Conservation (phyloP, 805 yeast species). For the Candida ovalis region DNA sequence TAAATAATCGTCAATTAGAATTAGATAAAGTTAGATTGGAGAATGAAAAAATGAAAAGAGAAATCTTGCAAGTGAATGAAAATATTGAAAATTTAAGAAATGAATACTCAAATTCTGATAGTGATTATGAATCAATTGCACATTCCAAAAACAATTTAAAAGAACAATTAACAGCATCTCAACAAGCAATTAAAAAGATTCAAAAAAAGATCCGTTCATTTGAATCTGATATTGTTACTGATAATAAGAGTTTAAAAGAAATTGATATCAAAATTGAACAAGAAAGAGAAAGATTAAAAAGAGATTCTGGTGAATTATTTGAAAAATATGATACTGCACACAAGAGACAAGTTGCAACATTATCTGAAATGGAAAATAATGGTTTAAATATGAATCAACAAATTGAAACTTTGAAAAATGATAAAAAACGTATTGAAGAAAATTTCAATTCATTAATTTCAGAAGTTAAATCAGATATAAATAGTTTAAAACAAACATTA, state of each 20-base stretch:
- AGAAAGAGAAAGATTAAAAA: constrained; percentile 39
- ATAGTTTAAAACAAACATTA: constrained; percentile 10
- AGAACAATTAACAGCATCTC: constrained; percentile 11
- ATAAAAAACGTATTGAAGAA: constrained; percentile 2
- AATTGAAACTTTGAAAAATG: constrained; percentile 2
- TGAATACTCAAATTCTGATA: background rate
- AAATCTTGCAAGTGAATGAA: background rate
- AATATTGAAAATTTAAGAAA: background rate
- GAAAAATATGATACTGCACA: constrained; percentile 26
- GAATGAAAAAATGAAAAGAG: constrained; percentile 5
- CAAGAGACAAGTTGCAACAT: constrained; percentile 15
- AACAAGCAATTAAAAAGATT: constrained; percentile 15
- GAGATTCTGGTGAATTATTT: constrained; percentile 41
- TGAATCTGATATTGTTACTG: constrained; percentile 16
- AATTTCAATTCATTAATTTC: background rate
- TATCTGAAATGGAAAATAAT: constrained; percentile 12
- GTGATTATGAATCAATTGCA: background rate
- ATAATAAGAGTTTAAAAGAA: constrained; percentile 16
- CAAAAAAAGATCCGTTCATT: constrained; percentile 23
- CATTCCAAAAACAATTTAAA: constrained; percentile 7
- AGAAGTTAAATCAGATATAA: constrained; percentile 1
- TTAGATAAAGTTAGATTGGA: constrained; percentile 20
- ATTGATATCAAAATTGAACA: constrained; percentile 22
- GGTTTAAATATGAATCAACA: background rate
- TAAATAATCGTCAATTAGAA: constrained; percentile 13